Percentiles rank a stretch among this genome's conserved stretches.
These are phyloP conservation scores for Boletus sp. DNA, from an alignment of 1,284 basidiomycete genomes.

Conservation along the genomic window DNA sequence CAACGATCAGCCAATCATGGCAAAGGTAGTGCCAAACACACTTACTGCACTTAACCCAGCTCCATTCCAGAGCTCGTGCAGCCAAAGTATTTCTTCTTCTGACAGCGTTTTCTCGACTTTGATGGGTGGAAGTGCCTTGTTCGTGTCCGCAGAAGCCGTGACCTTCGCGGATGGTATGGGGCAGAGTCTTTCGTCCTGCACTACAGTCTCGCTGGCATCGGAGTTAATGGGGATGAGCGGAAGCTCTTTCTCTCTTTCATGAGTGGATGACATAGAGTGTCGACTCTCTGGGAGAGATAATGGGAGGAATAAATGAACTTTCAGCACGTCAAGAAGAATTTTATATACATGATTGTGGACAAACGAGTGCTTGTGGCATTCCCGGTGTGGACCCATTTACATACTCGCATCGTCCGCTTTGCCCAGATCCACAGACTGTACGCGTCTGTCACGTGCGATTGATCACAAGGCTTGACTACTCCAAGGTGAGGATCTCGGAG, in stretches of 20 bases:
- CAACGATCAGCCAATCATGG: not conserved
- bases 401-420: too few species aligned
- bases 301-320: not conserved
- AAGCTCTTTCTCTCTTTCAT: conserved; percentile 20
- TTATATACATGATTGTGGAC: conserved; percentile 13
- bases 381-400: conserved; percentile 10
- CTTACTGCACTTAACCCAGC: conserved; percentile 22
- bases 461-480: too few species aligned
- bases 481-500: too few species aligned
- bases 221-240: conserved; percentile 17
- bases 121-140: conserved; percentile 17
- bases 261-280: conserved; percentile 16
- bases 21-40: not conserved
- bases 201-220: not conserved
- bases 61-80: conserved; percentile 29
- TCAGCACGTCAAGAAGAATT: not conserved
- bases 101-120: conserved; percentile 20
- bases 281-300: too few species aligned
- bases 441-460: conserved; percentile 16
- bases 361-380: not conserved
- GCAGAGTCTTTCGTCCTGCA: not conserved
- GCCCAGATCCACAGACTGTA: too few species aligned
- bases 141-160: not conserved
- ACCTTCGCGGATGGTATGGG: not conserved
- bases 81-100: conserved; percentile 15